These are phyloP conservation scores for Aquilaria agallochum DNA, from an alignment of 441 rosid species.

Conservation along the genomic window DNA sequence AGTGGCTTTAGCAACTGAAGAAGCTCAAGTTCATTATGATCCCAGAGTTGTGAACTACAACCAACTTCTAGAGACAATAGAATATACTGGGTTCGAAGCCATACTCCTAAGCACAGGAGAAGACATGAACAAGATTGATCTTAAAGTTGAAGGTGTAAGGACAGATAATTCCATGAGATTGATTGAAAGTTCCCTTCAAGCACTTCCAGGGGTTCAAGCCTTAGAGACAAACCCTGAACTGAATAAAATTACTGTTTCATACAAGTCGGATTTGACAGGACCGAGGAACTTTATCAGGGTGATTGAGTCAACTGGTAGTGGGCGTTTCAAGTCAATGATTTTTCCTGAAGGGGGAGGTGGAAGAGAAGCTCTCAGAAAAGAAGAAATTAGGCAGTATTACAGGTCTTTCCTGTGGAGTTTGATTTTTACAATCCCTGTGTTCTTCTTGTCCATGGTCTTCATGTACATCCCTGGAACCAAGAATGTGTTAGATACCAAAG, in stretches of 20 bases:
- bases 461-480: conserved; percentile 74
- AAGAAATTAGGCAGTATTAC: conserved; percentile 59
- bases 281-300: conserved; percentile 70
- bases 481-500: conserved; percentile 47
- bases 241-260: conserved; percentile 49
- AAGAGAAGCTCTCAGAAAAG: conserved; percentile 47
- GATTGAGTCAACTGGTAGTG: conserved; percentile 63
- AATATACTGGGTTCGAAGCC: conserved; percentile 72
- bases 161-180: conserved; percentile 39
- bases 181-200: conserved; percentile 59
- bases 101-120: conserved; percentile 67
- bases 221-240: conserved; percentile 34
- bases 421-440: conserved; percentile 81
- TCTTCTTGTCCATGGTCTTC: conserved; percentile 75
- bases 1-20: conserved; percentile 89
- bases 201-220: conserved; percentile 74
- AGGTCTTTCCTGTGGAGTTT: conserved; percentile 75
- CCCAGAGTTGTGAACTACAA: conserved; percentile 35
- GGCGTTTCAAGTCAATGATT: conserved; percentile 55
- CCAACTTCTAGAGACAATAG: conserved; percentile 43
- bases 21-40: conserved; percentile 74
- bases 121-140: conserved; percentile 64
- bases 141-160: conserved; percentile 61
- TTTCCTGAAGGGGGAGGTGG: conserved; percentile 54
- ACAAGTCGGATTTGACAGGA: conserved; percentile 72